Percentiles rank a stretch among this genome's conserved stretches.
Evolutionary conservation across 2,329 filamentous ascomycete genomes (phyloP).

Genomic region (Colletotrichum sp.): DNA sequence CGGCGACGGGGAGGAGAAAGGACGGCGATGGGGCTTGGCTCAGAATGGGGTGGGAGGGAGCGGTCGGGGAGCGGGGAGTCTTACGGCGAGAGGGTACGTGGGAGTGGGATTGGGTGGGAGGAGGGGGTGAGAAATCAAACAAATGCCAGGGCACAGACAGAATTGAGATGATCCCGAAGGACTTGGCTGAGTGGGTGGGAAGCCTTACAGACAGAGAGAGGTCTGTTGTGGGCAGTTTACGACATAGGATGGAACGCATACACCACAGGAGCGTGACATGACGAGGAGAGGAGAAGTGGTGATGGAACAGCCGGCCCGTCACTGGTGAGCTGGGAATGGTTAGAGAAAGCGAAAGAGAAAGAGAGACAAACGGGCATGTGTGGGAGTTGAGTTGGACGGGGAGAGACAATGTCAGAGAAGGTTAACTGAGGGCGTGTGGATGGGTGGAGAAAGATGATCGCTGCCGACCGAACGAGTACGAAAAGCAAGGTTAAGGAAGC

Average conservation of each 20-base stretch:
- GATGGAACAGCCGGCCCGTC: neutral
- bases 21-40: neutral
- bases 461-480: constrained; percentile 15
- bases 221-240: neutral
- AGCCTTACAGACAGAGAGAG: neutral
- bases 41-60: neutral
- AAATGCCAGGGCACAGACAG: constrained; percentile 4
- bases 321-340: neutral
- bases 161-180: constrained; percentile 12
- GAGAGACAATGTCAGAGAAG: constrained; percentile 17
- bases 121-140: neutral
- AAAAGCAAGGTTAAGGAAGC: constrained; percentile 12
- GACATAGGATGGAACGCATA: neutral
- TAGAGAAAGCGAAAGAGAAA: constrained; percentile 14
- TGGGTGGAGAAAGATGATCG: neutral
- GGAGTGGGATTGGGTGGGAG: neutral
- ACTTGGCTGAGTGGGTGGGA: neutral
- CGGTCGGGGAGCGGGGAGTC: constrained; percentile 3
- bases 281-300: neutral
- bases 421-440: constrained; percentile 4
- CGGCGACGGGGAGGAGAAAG: constrained; percentile 8
- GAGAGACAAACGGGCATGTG: neutral
- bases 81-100: neutral
- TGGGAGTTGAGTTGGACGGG: neutral
- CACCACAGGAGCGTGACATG: neutral